Evolutionary conservation across 2,329 filamentous ascomycete species (phyloP).

Genomic region (Penicillium digitatum): DNA sequence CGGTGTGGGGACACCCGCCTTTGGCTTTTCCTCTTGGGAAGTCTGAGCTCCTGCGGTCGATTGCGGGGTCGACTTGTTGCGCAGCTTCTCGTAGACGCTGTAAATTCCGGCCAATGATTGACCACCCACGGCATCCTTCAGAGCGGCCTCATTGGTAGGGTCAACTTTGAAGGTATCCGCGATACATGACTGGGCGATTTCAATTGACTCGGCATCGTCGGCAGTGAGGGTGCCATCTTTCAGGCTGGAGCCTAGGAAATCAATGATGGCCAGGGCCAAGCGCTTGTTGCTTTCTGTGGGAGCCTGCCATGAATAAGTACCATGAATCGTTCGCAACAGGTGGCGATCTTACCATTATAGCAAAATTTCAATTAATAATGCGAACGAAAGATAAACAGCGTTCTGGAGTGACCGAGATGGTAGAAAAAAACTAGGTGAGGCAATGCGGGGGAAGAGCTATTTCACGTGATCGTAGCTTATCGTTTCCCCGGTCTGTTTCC

Average conservation of each 20-base stretch:
- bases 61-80: constrained; percentile 55
- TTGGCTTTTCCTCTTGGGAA: constrained; percentile 40
- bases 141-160: constrained; percentile 66
- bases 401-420: constrained; percentile 12
- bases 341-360: constrained; percentile 20
- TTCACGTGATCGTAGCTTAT: constrained; percentile 26
- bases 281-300: constrained; percentile 66
- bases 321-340: too few relatives aligned
- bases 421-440: constrained; percentile 2
- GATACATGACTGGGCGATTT: constrained; percentile 92
- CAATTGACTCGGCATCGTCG: constrained; percentile 90
- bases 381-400: constrained; percentile 2
- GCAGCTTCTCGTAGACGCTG: constrained; percentile 92
- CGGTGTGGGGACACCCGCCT: constrained; percentile 46
- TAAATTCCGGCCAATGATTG: constrained; percentile 91
- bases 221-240: constrained; percentile 81
- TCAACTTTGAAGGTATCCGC: constrained; percentile 94
- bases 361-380: neutral
- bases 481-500: constrained; percentile 7
- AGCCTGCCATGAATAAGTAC: constrained; percentile 28
- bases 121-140: constrained; percentile 72
- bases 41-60: constrained; percentile 42
- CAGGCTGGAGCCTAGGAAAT: constrained; percentile 81
- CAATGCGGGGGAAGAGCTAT: constrained; percentile 23
- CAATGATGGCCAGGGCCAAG: constrained; percentile 93